Evolutionary conservation across 306 rosid genomes (phyloP), one percentile per base, ranked within the genome.

Genomic region (Rosa rugosa): DNA sequence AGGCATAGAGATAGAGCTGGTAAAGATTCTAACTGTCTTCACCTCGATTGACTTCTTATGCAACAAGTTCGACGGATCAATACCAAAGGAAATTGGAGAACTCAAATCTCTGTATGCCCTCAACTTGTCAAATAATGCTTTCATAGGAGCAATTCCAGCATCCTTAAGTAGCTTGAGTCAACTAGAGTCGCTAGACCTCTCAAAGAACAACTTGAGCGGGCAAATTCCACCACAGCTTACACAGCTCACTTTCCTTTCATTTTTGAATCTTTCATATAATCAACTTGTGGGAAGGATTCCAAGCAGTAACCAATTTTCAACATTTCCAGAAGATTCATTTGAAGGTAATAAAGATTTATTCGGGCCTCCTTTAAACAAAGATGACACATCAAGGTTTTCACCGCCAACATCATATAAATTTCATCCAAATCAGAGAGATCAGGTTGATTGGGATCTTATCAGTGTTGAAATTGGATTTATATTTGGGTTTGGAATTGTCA

Each of bases 201-300:
- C 85, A 44, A 60, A 10, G 4, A 86, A 86, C 69, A 13, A 23
- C 0, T 53, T 86, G 60, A 57, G 0, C 0, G 80, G 80, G 20
- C 41, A n/a, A 71, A 81, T 86, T 62, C 87, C 90, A 8, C 0
- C 66, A 3, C 49, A 75, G 12, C 60, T 86, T 12, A 75, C 74
- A 51, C 41, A 11, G 1, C 10, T 81, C 16, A 9, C 22, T 1
- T 86, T 84, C 68, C 75, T 87, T 4, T 50, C 65, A 0, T 42
- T 72, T 11, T 9, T 81, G 25, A 79, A 84, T 11, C 83, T 82
- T 5, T 80, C 88, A 0, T 75, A 34, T 16, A 88, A 85, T 80
- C 83, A 59, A 11, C 25, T 85, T 3, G 81, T 11, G 17, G 88
- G 89, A 1, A 69, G 7, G 54, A 87, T 87, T 18, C 91, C 88